These are phyloP conservation scores for Dryas drummondii DNA, from an alignment of 306 rosid species.

Conservation along the genomic window DNA sequence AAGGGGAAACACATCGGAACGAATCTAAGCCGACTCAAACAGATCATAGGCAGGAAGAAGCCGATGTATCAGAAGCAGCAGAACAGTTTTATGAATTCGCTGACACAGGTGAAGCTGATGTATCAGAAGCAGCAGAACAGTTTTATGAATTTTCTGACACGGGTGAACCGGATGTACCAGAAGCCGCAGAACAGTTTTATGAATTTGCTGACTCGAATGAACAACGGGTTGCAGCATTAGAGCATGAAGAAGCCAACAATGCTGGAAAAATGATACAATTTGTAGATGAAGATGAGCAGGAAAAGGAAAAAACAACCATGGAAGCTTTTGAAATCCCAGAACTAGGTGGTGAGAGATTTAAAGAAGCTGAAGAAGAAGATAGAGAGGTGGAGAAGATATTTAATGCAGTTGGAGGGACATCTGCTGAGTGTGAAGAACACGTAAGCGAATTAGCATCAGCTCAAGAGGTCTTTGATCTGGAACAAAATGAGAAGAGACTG, in stretches of 20 bases:
- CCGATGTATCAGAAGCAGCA: slow-evolving; percentile 34
- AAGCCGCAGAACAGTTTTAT: slow-evolving; percentile 35
- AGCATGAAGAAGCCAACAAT: slow-evolving; percentile 37
- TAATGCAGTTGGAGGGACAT: slow-evolving; percentile 22
- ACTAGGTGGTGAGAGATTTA: slow-evolving; percentile 34
- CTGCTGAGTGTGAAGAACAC: slow-evolving; percentile 29
- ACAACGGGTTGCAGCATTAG: slow-evolving; percentile 29
- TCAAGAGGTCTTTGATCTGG: slow-evolving; percentile 38
- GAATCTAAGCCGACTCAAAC: slow-evolving; percentile 36
- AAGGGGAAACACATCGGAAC: slow-evolving; percentile 28
- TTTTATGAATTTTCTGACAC: slow-evolving; percentile 33
- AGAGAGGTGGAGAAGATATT: slow-evolving; percentile 29
- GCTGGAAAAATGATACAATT: slow-evolving; percentile 3
- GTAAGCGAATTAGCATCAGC: slow-evolving; percentile 34
- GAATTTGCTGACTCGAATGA: slow-evolving; percentile 19
- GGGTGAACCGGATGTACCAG: slow-evolving; percentile 30
- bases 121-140: slow-evolving; percentile 30
- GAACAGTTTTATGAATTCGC: slow-evolving; percentile 41
- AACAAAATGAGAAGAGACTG: slow-evolving; percentile 27
- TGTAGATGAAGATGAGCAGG: slow-evolving; percentile 15
- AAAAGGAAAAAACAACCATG: slow-evolving; percentile 18
- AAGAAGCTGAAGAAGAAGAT: slow-evolving; percentile 33
- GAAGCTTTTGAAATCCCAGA: slow-evolving; percentile 37
- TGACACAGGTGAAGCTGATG: slow-evolving; percentile 18
- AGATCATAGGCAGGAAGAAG: slow-evolving; percentile 40